These are phyloP conservation scores for Glomus cerebriforme DNA, from an alignment of 192 early-diverging fungal genomes.

Conservation along the genomic window DNA sequence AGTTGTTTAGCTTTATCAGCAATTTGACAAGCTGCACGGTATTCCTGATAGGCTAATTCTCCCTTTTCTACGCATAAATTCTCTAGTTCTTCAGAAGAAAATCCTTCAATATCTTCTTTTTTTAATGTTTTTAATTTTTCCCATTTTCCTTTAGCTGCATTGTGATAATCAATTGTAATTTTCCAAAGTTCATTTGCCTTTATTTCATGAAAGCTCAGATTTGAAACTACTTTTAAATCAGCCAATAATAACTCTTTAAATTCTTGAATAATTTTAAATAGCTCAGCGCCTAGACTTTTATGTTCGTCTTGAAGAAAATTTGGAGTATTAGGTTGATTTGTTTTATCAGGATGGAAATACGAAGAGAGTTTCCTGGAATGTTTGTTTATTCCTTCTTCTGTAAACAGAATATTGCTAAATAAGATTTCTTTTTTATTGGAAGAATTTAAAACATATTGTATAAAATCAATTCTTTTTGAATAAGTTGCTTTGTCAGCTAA, in stretches of 20 bases:
- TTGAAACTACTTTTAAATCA: neutral
- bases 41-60: neutral
- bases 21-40: conserved; percentile 8
- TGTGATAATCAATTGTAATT: conserved; percentile 7
- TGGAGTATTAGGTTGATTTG: neutral
- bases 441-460: neutral
- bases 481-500: neutral
- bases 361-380: neutral
- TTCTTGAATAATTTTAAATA: neutral
- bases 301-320: neutral
- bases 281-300: neutral
- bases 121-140: conserved; percentile 6
- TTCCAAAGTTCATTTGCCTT: neutral
- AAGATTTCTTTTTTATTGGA: conserved; percentile 6
- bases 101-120: neutral
- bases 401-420: neutral
- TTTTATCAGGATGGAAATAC: conserved; percentile 9
- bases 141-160: neutral
- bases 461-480: conserved; percentile 4
- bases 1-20: neutral
- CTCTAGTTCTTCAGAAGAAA: neutral
- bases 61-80: neutral
- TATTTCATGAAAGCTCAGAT: neutral
- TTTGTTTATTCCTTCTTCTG: neutral
- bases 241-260: neutral